Evolutionary conservation across 345 rosid species (phyloP), one percentile per base, ranked within the genome.

Genomic region (Rhizophora apiculata): DNA sequence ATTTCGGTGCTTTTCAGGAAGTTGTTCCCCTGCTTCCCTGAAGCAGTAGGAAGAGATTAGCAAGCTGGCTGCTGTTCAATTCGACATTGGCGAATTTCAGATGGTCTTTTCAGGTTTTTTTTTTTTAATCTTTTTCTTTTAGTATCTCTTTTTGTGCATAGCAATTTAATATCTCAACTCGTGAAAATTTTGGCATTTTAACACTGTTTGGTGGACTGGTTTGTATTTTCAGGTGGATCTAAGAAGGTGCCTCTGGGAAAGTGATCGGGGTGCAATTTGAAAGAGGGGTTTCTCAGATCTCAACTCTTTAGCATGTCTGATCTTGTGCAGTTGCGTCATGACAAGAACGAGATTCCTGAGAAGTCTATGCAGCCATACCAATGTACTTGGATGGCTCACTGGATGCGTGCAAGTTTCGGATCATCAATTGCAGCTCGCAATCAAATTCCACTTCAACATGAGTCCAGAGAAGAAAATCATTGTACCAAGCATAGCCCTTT

Each of bases 351-450:
- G 54, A 63, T 31, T 4, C 48, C 70, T 58, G 73, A 72, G 60
- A 71, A 71, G 59, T 77, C 84, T 16, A 55, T 60, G 21, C 79
- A 68, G 67, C 74, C 79, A 64, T 27, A 52, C 76, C 86, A 86
- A 70, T 83, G 88, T 65, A 61, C 62, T 34, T 91, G 96, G 94
- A 83, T 89, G 84, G 86, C 84, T 83, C 96, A 79, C 65, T 88
- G 96, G 93, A 74, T 19, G 62, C 84, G 9, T 16, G 20, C 78
- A 36, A 62, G 72, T 59, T 70, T 36, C 61, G 76, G 71, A 37
- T 55, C 74, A 39, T 74, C 55, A 48, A 39, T 66, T 52, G 65
- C 22, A 54, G 70, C 70, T 56, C 72, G 26, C 9, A 65, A 64
- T 66, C 60, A 58, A 51, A 62, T 69, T 27, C 52, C 63, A 9